Evolutionary conservation across 257 asterid species (phyloP).

Genomic region (Nicotiana paniculata): DNA sequence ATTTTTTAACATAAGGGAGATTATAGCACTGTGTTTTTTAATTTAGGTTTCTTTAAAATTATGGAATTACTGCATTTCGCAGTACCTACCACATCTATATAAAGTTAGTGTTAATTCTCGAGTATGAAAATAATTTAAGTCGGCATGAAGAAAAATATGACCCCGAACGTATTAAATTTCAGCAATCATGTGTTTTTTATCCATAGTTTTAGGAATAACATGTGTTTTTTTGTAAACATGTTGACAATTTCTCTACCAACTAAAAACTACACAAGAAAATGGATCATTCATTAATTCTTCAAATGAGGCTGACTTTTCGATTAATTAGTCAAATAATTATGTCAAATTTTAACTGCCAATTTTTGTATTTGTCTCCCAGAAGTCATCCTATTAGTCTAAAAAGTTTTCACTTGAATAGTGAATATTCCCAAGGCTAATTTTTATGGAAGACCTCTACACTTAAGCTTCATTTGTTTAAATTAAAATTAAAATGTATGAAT

Average conservation of each 20-base stretch:
- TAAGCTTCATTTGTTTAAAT: no score
- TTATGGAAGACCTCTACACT: no score
- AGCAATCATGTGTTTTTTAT: background rate
- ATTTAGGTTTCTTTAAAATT: no score
- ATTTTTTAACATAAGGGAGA: no score
- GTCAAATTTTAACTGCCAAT: background rate
- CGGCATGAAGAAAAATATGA: background rate
- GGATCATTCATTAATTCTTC: background rate
- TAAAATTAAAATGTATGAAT: no score
- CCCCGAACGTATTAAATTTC: background rate
- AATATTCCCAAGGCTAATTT: no score
- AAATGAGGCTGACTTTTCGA: background rate
- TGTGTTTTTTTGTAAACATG: background rate
- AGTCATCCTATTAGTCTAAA: background rate
- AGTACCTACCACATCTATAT: no score
- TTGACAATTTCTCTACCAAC: background rate
- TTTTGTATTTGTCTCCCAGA: background rate
- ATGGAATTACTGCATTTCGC: no score
- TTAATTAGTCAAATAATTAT: background rate
- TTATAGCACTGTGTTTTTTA: no score
- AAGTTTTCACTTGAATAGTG: background rate
- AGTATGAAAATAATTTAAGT: background rate
- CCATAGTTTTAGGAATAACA: background rate
- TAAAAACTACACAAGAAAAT: background rate
- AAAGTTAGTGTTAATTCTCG: no score